Conservation (phyloP, 192 early-diverging fungal genomes). For the Radiomyces spectabilis region DNA sequence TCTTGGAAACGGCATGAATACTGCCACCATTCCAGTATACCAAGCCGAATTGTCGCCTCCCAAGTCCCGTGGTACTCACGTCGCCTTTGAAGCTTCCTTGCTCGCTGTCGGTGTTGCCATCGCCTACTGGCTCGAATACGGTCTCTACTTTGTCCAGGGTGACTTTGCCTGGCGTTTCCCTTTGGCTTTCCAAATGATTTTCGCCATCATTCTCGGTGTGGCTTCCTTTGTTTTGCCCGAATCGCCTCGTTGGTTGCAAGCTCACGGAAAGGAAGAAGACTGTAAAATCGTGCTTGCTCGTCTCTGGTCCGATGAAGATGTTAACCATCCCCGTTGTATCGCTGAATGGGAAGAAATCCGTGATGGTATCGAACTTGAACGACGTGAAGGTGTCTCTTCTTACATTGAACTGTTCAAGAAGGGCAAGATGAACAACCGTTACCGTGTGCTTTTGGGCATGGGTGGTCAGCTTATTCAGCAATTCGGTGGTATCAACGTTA, state of each 20-base stretch:
- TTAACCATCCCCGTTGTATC: constrained; percentile 17
- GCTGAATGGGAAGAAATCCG: constrained; percentile 29
- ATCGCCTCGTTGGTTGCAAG: constrained; percentile 26
- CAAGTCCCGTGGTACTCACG: constrained; percentile 24
- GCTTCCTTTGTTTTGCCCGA: constrained; percentile 23
- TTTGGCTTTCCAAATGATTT: constrained; percentile 27
- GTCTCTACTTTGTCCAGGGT: constrained; percentile 24
- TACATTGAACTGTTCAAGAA: constrained; percentile 26
- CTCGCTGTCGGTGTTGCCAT: constrained; percentile 25
- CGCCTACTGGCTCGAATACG: constrained; percentile 30
- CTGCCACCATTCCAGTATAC: constrained; percentile 25
- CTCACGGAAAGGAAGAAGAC: constrained; percentile 20
- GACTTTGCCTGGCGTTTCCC: constrained; percentile 29
- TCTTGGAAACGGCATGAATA: constrained; percentile 31
- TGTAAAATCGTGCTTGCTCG: constrained; percentile 23
- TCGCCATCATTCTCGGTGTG: constrained; percentile 20
- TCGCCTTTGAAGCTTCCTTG: constrained; percentile 23
- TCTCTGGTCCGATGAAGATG: constrained; percentile 24
- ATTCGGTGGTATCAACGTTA: constrained; percentile 32
- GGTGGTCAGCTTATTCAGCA: constrained; percentile 31
- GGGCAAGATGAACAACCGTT: constrained; percentile 29
- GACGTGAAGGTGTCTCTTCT: constrained; percentile 20
- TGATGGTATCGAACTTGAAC: constrained; percentile 26
- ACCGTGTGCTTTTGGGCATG: constrained; percentile 30
- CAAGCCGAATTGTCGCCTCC: constrained; percentile 27